These are phyloP conservation scores for Teunomyces cretensis DNA, from an alignment of 805 yeast genomes.

Conservation along the genomic window DNA sequence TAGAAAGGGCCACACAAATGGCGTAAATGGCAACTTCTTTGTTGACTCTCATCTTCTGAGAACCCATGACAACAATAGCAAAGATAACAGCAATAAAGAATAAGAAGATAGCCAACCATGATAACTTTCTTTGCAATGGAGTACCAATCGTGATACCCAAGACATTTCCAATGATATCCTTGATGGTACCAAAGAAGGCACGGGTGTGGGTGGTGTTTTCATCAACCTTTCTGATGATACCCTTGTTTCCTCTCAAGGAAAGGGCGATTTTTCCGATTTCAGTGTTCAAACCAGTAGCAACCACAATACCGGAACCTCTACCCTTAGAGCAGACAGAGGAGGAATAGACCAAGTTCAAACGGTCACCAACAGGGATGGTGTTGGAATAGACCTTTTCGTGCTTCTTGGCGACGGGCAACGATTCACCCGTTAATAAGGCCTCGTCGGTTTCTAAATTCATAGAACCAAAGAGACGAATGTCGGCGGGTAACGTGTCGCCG, in stretches of 20 bases:
- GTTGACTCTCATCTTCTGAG: constrained; percentile 73
- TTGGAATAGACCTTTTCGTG: constrained; percentile 39
- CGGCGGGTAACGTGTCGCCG: constrained; percentile 80
- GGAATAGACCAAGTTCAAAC: constrained; percentile 68
- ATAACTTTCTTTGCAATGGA: constrained; percentile 72
- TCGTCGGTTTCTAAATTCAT: constrained; percentile 72
- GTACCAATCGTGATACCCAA: constrained; percentile 80
- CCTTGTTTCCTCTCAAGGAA: constrained; percentile 46
- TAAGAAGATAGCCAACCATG: constrained; percentile 72
- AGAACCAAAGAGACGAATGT: constrained; percentile 55
- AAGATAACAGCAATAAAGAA: constrained; percentile 79
- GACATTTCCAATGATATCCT: constrained; percentile 61
- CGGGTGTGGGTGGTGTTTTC: constrained; percentile 43
- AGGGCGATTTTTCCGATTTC: constrained; percentile 76
- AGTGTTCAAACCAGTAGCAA: constrained; percentile 66
- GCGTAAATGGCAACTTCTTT: constrained; percentile 86
- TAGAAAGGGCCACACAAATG: constrained; percentile 76
- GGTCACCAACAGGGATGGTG: constrained; percentile 65
- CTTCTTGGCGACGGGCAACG: constrained; percentile 61
- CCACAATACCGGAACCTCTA: constrained; percentile 67
- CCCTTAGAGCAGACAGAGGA: constrained; percentile 74
- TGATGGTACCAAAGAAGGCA: constrained; percentile 49
- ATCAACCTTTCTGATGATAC: constrained; percentile 40
- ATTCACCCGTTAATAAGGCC: constrained; percentile 66
- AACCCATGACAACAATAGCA: constrained; percentile 84